Evolutionary conservation across 306 rosid species (phyloP).

Genomic region (Herpetospermum pedunculosum): DNA sequence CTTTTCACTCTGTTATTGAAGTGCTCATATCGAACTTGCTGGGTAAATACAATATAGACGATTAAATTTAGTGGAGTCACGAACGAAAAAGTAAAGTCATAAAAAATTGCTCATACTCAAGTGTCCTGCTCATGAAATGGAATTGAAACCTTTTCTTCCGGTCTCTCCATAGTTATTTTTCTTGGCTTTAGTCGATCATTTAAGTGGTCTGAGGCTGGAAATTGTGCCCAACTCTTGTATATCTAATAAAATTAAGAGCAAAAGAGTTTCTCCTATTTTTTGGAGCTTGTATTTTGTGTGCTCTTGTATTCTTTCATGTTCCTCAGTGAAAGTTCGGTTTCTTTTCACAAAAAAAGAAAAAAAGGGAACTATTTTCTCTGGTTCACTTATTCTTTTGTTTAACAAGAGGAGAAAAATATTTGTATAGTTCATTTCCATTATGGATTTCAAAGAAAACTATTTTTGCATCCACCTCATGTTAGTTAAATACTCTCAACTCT

Average conservation of each 20-base stretch:
- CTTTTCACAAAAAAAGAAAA: no score
- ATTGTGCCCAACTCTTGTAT: neutral
- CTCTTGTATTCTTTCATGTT: no score
- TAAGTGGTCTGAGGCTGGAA: neutral
- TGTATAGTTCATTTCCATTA: neutral
- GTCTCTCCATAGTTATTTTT: neutral
- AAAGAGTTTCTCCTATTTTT: neutral
- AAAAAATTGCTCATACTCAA: neutral
- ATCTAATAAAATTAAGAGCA: neutral
- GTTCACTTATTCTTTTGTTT: neutral
- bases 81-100: neutral
- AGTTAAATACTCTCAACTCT: slow-evolving; percentile 10
- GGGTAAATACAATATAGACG: neutral
- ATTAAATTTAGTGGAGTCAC: neutral
- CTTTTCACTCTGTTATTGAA: neutral
- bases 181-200: neutral
- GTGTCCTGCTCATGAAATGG: neutral
- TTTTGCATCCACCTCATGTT: neutral
- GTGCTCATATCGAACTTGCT: neutral
- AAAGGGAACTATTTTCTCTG: neutral
- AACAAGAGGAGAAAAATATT: neutral
- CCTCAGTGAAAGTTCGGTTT: no score
- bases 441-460: neutral
- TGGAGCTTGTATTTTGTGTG: no score
- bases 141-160: neutral